Conservation (phyloP, 176 grass and related monocot genomes). For the Raddia guianensis region DNA sequence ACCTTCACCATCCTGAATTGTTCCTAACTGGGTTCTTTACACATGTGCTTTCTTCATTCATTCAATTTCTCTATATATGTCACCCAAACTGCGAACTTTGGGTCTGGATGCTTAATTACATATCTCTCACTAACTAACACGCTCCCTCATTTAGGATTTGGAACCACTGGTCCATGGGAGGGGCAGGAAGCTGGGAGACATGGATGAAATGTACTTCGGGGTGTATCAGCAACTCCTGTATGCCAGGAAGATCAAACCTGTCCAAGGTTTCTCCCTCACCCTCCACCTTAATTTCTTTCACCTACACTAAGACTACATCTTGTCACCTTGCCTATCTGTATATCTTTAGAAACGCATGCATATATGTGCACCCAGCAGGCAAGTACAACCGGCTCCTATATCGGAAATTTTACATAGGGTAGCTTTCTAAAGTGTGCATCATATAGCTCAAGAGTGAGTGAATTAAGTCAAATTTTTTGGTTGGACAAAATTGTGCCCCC, state of each 20-base stretch:
- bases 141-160: conserved; percentile 48
- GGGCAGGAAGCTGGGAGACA: conserved; percentile 52
- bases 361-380: not conserved
- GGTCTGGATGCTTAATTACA: too few relatives aligned
- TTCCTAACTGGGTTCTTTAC: too few relatives aligned
- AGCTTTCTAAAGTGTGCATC: too few relatives aligned
- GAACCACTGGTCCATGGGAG: conserved; percentile 84
- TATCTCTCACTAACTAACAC: not conserved
- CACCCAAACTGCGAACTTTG: too few relatives aligned
- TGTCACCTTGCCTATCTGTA: not conserved
- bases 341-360: not conserved
- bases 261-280: conserved; percentile 54
- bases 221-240: conserved; percentile 82
- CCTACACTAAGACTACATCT: not conserved
- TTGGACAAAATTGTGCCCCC: not conserved
- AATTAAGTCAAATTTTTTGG: not conserved
- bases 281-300: not conserved
- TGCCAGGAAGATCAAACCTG: conserved; percentile 79
- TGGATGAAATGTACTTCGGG: conserved; percentile 86
- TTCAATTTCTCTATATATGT: too few relatives aligned
- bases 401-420: not conserved
- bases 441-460: too few relatives aligned
- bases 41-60: too few relatives aligned
- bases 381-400: too few relatives aligned
- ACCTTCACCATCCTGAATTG: too few relatives aligned